Percentiles rank a stretch among this genome's conserved stretches.
Evolutionary conservation across 371 early-diverging fungal species (phyloP).

Genomic region (Actinomucor elegans): DNA sequence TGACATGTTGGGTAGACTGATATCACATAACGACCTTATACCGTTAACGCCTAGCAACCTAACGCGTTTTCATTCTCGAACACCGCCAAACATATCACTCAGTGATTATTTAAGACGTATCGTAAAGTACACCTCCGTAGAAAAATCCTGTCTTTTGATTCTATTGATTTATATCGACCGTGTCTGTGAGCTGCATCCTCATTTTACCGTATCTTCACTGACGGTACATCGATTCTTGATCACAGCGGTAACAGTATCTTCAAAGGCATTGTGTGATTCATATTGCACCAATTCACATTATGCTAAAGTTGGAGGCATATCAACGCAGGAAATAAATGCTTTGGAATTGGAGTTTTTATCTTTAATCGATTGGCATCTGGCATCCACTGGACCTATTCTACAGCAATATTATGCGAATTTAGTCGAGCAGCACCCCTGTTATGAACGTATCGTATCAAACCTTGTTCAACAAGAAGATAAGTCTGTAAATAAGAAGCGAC

Average conservation of each 20-base stretch:
- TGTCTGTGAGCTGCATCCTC: conserved; percentile 71
- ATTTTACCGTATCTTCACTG: conserved; percentile 89
- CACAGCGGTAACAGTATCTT: conserved; percentile 85
- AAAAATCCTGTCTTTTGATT: conserved; percentile 83
- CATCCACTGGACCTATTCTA: conserved; percentile 70
- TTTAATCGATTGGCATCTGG: conserved; percentile 88
- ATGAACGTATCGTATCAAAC: conserved; percentile 21
- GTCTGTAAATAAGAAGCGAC: conserved; percentile 18
- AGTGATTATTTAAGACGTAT: conserved; percentile 81
- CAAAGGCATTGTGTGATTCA: conserved; percentile 85
- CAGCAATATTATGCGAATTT: conserved; percentile 87
- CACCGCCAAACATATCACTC: conserved; percentile 87
- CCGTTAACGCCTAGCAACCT: conserved; percentile 77
- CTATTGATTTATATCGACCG: conserved; percentile 94
- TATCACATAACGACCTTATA: conserved; percentile 87
- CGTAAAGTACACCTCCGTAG: conserved; percentile 88
- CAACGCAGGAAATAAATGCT: conserved; percentile 90
- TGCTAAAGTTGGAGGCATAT: conserved; percentile 93
- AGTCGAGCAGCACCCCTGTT: conserved; percentile 69
- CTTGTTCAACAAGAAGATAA: not conserved
- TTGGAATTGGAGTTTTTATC: conserved; percentile 90
- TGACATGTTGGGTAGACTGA: conserved; percentile 75
- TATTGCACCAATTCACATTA: conserved; percentile 89
- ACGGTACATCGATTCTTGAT: conserved; percentile 96
- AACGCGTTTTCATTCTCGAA: conserved; percentile 95